Evolutionary conservation across 352 stramenopile genomes (phyloP).

Genomic region (Poterioochromonas sp.): DNA sequence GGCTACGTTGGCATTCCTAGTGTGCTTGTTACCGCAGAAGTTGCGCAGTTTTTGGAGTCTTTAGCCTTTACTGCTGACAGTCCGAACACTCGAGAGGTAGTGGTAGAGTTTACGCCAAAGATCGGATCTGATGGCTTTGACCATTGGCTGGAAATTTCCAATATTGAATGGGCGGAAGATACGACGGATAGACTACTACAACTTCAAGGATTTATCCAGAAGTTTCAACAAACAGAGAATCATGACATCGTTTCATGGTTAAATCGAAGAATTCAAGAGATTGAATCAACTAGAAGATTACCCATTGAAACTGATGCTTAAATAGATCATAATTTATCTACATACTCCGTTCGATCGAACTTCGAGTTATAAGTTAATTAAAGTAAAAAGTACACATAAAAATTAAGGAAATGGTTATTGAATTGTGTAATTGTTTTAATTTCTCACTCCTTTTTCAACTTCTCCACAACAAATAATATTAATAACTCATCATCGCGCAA

Average conservation of each 20-base stretch:
- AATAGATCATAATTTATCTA: too few relatives aligned
- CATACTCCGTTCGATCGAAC: too few relatives aligned
- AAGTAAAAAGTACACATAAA: too few relatives aligned
- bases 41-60: background rate
- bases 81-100: background rate
- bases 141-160: conserved; percentile 8
- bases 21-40: background rate
- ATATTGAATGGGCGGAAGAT: conserved; percentile 13
- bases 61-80: background rate
- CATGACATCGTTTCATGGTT: conserved; percentile 4
- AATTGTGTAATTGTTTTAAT: background rate
- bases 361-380: too few relatives aligned
- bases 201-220: conserved; percentile 13
- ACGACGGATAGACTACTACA: background rate
- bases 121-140: background rate
- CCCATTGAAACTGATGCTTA: background rate
- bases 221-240: background rate
- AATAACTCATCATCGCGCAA: background rate
- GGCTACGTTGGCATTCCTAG: conserved; percentile 19
- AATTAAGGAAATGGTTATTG: background rate
- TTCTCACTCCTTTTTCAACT: background rate
- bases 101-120: background rate
- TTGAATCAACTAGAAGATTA: background rate
- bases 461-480: background rate
- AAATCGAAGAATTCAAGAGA: background rate